Evolutionary conservation across 495 filamentous ascomycete species (phyloP), one percentile per base, ranked within the genome.

Genomic region (Oleoguttula mirabilis): DNA sequence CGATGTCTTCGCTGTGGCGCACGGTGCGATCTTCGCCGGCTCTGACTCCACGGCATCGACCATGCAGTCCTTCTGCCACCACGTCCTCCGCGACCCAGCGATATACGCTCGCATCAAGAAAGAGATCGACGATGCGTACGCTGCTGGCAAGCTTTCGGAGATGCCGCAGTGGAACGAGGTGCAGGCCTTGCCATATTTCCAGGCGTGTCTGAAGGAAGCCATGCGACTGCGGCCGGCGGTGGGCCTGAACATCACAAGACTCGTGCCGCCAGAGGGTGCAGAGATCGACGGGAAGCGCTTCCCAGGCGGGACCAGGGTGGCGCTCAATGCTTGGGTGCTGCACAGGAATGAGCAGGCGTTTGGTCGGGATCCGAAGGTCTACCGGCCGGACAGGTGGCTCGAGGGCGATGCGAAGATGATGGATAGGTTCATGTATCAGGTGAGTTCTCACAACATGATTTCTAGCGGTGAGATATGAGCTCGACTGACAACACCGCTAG

Each of bases 1-100:
- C 3, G 70, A 74, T 40, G 68, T 72, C 22, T 73, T 72, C 57
- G 66, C 69, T 20, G 65, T 74, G 8, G 65, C 71, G 4, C 68
- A 73, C 39, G 67, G 66, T 12, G 69, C 70, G 11, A 68, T 76
- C 34, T 55, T 51, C 39, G 51, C 51, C 32, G 51, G 51, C 17
- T 50, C 48, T 25, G 48, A 55, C 32, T 46, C 41, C 31, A 55
- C 51, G 6, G 48, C 51, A 4, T 51, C 51, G n/a, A 50, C 51
- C 11, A 50, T 55, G 47, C 47, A 50, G 34, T 46, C 41, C 19
- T 46, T 55, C 37, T 55, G 43, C 36, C 43, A 52, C 32, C 38
- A 37, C 27, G 35, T 55, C 16, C 36, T 55, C 12, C 42, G 48
- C 30, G 32, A 51, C 22, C 51, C 36, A 22, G 6, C 28, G 8